Conservation (phyloP, 1,284 basidiomycete species). For the Cutaneotrichosporon cyanovorans region DNA sequence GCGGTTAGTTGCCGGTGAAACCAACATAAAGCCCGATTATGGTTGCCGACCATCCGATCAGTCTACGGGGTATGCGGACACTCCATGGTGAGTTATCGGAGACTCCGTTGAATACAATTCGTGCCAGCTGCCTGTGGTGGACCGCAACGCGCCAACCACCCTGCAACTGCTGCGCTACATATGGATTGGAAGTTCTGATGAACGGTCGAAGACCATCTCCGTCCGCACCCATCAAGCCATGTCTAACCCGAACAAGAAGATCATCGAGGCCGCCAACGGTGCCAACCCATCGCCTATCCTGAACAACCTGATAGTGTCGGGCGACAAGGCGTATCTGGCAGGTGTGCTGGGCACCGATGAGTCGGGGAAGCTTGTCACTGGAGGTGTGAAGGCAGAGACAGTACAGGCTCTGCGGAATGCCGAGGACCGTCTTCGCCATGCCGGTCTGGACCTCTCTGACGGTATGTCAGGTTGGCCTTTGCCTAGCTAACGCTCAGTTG, state of each 20-base stretch:
- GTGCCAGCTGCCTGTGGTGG: no score
- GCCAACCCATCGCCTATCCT: conserved; percentile 4
- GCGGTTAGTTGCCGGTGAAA: background rate
- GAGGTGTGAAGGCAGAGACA: conserved; percentile 65
- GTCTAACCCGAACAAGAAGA: conserved; percentile 1
- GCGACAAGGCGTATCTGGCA: conserved; percentile 14
- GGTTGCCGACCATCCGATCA: no score
- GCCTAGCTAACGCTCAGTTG: conserved; percentile 4
- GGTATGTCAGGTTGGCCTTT: background rate
- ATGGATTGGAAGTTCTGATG: no score
- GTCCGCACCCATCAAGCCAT: background rate
- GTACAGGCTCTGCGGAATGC: conserved; percentile 63
- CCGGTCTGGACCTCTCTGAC: conserved; percentile 15
- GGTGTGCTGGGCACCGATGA: conserved; percentile 48
- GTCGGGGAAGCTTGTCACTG: conserved; percentile 62
- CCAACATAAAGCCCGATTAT: no score
- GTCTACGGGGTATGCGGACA: no score
- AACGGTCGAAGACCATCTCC: no score
- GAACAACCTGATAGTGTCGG: conserved; percentile 11
- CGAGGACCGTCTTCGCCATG: conserved; percentile 42
- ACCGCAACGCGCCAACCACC: no score
- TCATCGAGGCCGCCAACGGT: conserved; percentile 5
- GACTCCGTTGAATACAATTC: no score
- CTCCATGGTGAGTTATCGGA: no score
- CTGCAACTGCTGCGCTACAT: no score